phyloP scores from a whole-genome alignment of 352 stramenopile species.

The Phytopythium kandeliae region DNA sequence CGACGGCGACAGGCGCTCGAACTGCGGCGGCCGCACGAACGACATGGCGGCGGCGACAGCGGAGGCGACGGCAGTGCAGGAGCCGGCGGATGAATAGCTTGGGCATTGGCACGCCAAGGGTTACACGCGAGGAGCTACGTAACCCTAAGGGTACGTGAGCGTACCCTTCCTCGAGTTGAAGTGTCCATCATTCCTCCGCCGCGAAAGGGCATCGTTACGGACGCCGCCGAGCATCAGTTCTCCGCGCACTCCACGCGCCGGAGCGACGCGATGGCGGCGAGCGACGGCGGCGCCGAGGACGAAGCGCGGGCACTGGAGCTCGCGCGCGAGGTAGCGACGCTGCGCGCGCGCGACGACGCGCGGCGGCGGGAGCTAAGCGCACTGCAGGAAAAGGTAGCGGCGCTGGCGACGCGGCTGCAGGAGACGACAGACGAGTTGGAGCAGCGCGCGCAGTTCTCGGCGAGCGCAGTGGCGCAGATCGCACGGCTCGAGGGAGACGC shows the following conservation, averaged over 20 bases:
- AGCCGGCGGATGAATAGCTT: too few relatives aligned
- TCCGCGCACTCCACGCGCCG: too few relatives aligned
- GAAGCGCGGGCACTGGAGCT: slow-evolving; percentile 22
- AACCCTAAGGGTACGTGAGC: too few relatives aligned
- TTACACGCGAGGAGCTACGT: too few relatives aligned
- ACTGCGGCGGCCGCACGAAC: slow-evolving; percentile 28
- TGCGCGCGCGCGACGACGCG: slow-evolving; percentile 23
- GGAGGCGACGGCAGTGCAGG: neutral
- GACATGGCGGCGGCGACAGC: slow-evolving; percentile 9
- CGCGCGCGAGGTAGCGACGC: slow-evolving; percentile 23
- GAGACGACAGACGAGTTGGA: slow-evolving; percentile 54
- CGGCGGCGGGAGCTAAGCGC: slow-evolving; percentile 27
- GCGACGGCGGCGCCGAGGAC: slow-evolving; percentile 7
- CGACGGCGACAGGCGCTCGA: slow-evolving; percentile 35
- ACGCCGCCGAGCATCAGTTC: too few relatives aligned
- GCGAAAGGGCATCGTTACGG: slow-evolving; percentile 2
- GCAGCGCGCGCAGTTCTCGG: slow-evolving; percentile 48
- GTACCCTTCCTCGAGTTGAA: neutral
- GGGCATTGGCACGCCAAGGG: too few relatives aligned
- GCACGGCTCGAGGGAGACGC: slow-evolving; percentile 34
- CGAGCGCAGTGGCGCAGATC: slow-evolving; percentile 33
- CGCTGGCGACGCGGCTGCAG: slow-evolving; percentile 34
- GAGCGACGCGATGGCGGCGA: neutral
- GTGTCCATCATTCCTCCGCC: neutral
- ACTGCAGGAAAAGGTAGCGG: slow-evolving; percentile 29